Conservation (phyloP, 208 protist species). For the Trypanosoma avium region DNA sequence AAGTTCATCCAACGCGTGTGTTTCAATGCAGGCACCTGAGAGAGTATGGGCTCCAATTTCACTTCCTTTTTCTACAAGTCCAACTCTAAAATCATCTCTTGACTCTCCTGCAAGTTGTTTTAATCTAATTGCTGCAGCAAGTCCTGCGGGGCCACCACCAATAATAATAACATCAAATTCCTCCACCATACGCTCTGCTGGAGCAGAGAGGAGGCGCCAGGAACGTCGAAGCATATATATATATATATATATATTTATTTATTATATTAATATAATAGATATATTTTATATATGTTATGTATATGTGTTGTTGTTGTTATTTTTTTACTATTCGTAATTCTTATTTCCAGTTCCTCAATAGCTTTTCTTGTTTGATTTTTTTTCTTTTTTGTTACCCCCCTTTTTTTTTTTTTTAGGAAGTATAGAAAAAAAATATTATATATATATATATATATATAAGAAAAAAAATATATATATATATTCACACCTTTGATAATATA, state of each 20-base stretch:
- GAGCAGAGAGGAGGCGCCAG: conserved; percentile 32
- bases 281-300: no score
- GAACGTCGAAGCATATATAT: conserved; percentile 45
- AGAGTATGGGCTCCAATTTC: conserved; percentile 96
- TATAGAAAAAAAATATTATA: no score
- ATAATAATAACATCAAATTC: conserved; percentile 98
- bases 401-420: no score
- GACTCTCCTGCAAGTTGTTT: conserved; percentile 91
- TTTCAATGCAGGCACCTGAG: conserved; percentile 97
- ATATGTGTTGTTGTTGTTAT: no score
- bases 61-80: conserved; percentile 96
- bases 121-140: conserved; percentile 94
- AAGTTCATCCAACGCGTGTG: conserved; percentile 94
- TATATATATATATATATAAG: no score
- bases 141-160: conserved; percentile 94
- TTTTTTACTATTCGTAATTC: no score
- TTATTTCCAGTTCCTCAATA: no score
- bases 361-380: no score
- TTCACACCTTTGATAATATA: no score
- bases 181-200: conserved; percentile 85
- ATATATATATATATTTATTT: conserved; percentile 14
- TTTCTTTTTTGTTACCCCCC: no score
- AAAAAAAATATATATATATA: no score
- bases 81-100: conserved; percentile 87
- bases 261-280: not conserved